Evolutionary conservation across 441 rosid species (phyloP), one percentile per base, ranked within the genome.

Genomic region (Adansonia rubrostipa): DNA sequence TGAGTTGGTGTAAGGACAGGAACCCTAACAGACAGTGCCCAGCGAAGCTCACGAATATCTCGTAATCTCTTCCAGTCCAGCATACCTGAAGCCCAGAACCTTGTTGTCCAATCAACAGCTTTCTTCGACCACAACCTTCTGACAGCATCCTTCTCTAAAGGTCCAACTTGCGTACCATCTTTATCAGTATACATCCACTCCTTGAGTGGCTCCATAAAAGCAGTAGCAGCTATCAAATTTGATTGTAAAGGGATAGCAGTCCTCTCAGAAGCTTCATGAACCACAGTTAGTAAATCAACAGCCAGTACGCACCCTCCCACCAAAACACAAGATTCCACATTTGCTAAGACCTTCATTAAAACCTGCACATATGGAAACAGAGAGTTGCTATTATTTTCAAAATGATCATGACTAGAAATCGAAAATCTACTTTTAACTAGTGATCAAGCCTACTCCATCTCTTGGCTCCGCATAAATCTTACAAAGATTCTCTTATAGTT

Each of bases 11-110:
- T 95, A 80, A 97, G 96, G 77, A 95, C 99, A 75, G 99, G 97
- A 84, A 97, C 97, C 75, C 98, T 95, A 74, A 85, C 77, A 82
- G 99, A 89, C 78, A 97, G 89, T 61, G 94, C 98, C 99, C 99
- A 97, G 58, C 99, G 95, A 87, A 97, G 97, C 85, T 97, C 99
- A 85, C 99, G 99, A 71, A 97, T 95, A 87, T 97, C 99, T 81
- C 92, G 95, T 84, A 97, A 81, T 85, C 88, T 95, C 88, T 97
- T 97, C 99, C 99, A 93, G 80, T 95, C 99, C 66, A 86, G 67
- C 97, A 95, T 95, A 79, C 99, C 99, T 82, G 95, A 90, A 77
- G 98, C 98, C 93, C 95, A 89, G 83, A 96, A 97, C 82, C 93
- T 93, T 62, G 98, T 90, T 8, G 90, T 88, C 99, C 99, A 95